These are phyloP conservation scores for Scutellaria galericulata DNA, from an alignment of 257 asterid species.

Conservation along the genomic window DNA sequence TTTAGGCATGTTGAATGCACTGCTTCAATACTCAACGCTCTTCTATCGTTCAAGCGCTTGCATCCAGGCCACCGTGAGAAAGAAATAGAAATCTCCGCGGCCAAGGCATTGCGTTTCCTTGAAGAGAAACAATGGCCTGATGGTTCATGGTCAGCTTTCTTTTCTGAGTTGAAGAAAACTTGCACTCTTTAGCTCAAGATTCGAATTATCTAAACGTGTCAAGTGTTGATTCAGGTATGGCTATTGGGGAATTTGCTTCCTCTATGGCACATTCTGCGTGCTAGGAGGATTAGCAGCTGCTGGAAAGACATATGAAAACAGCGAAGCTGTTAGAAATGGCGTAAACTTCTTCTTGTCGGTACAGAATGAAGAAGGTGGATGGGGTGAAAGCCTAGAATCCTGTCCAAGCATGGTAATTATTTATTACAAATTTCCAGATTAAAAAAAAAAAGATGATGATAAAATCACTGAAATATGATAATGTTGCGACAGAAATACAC, in stretches of 20 bases:
- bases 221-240: slow-evolving; percentile 56
- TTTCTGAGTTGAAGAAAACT: background rate
- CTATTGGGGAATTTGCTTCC: slow-evolving; percentile 79
- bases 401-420: slow-evolving; percentile 82
- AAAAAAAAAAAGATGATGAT: background rate
- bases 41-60: slow-evolving; percentile 56
- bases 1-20: slow-evolving; percentile 71
- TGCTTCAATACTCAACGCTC: slow-evolving; percentile 56
- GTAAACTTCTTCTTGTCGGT: slow-evolving; percentile 54
- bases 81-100: slow-evolving; percentile 62
- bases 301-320: slow-evolving; percentile 61
- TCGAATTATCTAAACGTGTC: background rate
- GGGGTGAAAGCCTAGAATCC: slow-evolving; percentile 84
- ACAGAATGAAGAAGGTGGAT: slow-evolving; percentile 87
- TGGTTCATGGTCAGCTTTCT: slow-evolving; percentile 68
- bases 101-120: slow-evolving; percentile 51
- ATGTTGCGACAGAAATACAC: slow-evolving; percentile 60
- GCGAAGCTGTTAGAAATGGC: slow-evolving; percentile 59
- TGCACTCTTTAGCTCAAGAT: background rate
- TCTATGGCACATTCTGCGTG: slow-evolving; percentile 71
- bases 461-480: background rate
- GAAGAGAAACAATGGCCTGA: slow-evolving; percentile 65
- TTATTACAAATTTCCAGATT: background rate
- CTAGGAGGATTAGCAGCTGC: slow-evolving; percentile 58
- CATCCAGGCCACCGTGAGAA: slow-evolving; percentile 71